Conservation (phyloP, 768 basidiomycete genomes). For the Macrolepiota albuminosa region DNA sequence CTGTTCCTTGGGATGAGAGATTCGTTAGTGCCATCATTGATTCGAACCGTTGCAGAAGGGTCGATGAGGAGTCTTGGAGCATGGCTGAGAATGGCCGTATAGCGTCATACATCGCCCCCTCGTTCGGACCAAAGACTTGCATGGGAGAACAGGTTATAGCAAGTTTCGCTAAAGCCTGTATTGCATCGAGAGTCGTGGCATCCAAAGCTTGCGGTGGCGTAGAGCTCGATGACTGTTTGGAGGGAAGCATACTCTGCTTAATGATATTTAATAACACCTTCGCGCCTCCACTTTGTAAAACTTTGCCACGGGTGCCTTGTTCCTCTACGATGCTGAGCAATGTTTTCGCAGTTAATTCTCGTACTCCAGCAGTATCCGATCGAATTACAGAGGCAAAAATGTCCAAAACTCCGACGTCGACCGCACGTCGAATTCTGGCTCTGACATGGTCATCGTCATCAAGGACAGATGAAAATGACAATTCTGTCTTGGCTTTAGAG, state of each 20-base stretch:
- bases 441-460: constrained; percentile 69
- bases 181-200: constrained; percentile 48
- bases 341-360: constrained; percentile 52
- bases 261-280: constrained; percentile 60
- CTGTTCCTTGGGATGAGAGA: constrained; percentile 71
- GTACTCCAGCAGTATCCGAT: constrained; percentile 62
- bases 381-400: constrained; percentile 54
- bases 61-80: constrained; percentile 63
- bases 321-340: constrained; percentile 73
- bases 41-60: constrained; percentile 84
- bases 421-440: constrained; percentile 48
- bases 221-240: constrained; percentile 22
- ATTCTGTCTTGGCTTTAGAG: constrained; percentile 23
- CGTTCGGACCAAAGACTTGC: constrained; percentile 86
- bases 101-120: constrained; percentile 73
- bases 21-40: constrained; percentile 96
- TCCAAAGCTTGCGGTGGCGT: constrained; percentile 30
- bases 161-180: constrained; percentile 91
- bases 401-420: constrained; percentile 60
- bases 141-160: constrained; percentile 88
- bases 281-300: constrained; percentile 75
- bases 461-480: constrained; percentile 31
- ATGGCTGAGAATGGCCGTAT: constrained; percentile 76
- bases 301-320: constrained; percentile 68
- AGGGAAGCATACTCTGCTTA: constrained; percentile 34